Conservation (phyloP, 768 basidiomycete species). For the Naganishia onofrii region DNA sequence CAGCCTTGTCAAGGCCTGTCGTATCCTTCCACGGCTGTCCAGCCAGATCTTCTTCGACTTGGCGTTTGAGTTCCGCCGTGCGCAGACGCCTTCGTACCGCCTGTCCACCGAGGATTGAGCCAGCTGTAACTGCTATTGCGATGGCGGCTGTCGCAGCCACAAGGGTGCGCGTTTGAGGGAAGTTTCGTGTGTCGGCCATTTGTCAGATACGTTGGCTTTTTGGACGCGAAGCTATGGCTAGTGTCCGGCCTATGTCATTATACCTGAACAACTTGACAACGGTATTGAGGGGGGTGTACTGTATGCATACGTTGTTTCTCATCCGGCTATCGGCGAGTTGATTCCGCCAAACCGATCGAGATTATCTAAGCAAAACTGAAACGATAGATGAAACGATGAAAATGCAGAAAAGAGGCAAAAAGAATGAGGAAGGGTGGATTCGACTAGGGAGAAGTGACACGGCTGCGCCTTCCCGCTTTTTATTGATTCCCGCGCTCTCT, state of each 20-base stretch:
- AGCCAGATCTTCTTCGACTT: constrained; percentile 48
- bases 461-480: no score
- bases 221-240: no score
- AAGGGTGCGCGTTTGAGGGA: constrained; percentile 29
- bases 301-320: neutral
- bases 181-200: constrained; percentile 1
- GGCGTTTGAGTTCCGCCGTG: constrained; percentile 48
- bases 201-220: no score
- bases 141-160: constrained; percentile 43
- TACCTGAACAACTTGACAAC: no score
- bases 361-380: neutral
- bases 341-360: constrained; percentile 1
- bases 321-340: neutral
- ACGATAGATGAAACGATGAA: neutral
- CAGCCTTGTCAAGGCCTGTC: neutral
- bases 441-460: neutral
- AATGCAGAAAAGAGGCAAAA: neutral
- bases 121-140: constrained; percentile 43
- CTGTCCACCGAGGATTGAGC: constrained; percentile 50
- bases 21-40: constrained; percentile 32
- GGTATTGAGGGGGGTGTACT: neutral
- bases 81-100: constrained; percentile 46
- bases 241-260: no score
- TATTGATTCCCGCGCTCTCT: neutral
- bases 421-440: neutral